These are phyloP conservation scores for Lactarius sanguifluus DNA, from an alignment of 768 basidiomycete genomes.

Conservation along the genomic window DNA sequence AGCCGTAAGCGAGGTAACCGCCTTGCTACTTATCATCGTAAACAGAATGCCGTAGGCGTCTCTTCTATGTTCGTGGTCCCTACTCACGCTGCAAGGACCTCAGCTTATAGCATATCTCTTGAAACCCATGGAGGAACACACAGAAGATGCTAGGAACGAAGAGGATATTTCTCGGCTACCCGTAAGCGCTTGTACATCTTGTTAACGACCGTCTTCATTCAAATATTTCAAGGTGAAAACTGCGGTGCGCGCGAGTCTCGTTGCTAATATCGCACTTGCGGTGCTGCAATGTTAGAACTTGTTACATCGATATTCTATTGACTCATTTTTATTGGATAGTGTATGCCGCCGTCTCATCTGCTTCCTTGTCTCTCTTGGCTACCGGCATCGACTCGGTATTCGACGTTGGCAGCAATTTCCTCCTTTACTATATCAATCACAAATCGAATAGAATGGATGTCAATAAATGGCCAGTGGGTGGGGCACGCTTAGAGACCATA, in stretches of 20 bases:
- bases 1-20: constrained; percentile 57
- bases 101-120: constrained; percentile 86
- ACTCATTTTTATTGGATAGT: constrained; percentile 46
- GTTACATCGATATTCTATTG: not conserved
- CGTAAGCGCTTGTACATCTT: constrained; percentile 42
- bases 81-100: constrained; percentile 16
- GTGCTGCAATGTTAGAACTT: constrained; percentile 60
- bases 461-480: constrained; percentile 91
- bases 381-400: constrained; percentile 88
- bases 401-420: constrained; percentile 78
- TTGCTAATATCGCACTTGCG: constrained; percentile 71
- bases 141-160: constrained; percentile 72
- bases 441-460: constrained; percentile 69
- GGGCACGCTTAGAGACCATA: constrained; percentile 85
- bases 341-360: constrained; percentile 85
- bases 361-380: constrained; percentile 83
- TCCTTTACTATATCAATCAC: constrained; percentile 77
- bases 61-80: constrained; percentile 1
- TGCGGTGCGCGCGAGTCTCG: constrained; percentile 82
- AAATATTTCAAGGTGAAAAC: constrained; percentile 68
- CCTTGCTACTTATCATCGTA: constrained; percentile 63
- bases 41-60: constrained; percentile 65
- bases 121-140: constrained; percentile 89
- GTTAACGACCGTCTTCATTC: not conserved
- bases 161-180: constrained; percentile 66